These are phyloP conservation scores for Niveomyces coronatus DNA, from an alignment of 2,329 filamentous ascomycete species.

Conservation along the genomic window DNA sequence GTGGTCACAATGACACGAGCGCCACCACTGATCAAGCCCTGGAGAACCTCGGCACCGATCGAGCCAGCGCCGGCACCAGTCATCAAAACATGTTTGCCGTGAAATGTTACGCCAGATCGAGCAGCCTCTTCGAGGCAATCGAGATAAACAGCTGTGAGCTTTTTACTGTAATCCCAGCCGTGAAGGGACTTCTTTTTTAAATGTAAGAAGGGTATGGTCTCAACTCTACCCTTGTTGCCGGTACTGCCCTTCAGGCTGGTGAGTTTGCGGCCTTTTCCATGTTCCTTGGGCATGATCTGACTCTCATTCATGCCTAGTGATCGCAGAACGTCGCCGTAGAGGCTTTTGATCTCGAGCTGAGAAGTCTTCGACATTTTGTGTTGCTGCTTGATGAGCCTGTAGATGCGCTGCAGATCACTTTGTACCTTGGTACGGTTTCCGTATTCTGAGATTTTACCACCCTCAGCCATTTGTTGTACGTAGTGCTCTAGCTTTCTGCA, in stretches of 20 bases:
- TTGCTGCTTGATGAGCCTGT: slow-evolving; percentile 97
- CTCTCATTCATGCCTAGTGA: slow-evolving; percentile 96
- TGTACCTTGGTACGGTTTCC: slow-evolving; percentile 97
- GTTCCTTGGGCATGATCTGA: slow-evolving; percentile 88
- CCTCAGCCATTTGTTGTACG: slow-evolving; percentile 95
- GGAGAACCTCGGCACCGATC: slow-evolving; percentile 92
- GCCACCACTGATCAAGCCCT: slow-evolving; percentile 91
- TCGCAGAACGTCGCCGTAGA: slow-evolving; percentile 90
- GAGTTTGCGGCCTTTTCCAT: slow-evolving; percentile 52
- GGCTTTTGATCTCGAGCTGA: slow-evolving; percentile 88
- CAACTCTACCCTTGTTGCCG: slow-evolving; percentile 75
- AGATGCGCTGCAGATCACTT: slow-evolving; percentile 86
- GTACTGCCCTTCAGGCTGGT: slow-evolving; percentile 39
- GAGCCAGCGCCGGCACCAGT: slow-evolving; percentile 96
- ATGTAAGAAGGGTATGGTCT: slow-evolving; percentile 96
- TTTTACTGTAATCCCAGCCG: slow-evolving; percentile 99
- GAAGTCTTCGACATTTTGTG: slow-evolving; percentile 95
- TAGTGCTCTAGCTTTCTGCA: slow-evolving; percentile 98
- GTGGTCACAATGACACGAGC: slow-evolving; percentile 96
- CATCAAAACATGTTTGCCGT: slow-evolving; percentile 95
- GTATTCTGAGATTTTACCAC: slow-evolving; percentile 97
- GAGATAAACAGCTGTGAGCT: slow-evolving; percentile 85
- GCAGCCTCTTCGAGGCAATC: slow-evolving; percentile 87
- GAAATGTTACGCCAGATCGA: slow-evolving; percentile 77
- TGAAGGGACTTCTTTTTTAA: slow-evolving; percentile 88